Evolutionary conservation across 2,329 filamentous ascomycete genomes (phyloP), one percentile per base, ranked within the genome.

Genomic region (Stagonosporopsis rhizophila): DNA sequence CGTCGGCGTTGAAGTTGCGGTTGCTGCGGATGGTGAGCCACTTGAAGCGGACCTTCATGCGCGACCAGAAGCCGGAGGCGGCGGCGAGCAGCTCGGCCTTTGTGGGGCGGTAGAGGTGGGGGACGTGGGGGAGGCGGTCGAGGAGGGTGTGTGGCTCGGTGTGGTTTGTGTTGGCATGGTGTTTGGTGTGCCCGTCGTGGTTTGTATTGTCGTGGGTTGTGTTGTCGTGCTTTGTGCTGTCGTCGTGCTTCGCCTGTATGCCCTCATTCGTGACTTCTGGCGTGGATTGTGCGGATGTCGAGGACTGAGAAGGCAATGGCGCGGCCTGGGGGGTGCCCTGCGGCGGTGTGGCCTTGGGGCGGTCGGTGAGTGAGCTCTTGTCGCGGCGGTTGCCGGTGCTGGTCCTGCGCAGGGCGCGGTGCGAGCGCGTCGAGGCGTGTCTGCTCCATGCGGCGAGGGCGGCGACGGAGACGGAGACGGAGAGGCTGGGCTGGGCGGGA

Each of bases 21-120:
- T 90, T 91, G 73, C 93, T 96, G 71, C 93, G 84, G 68, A 99
- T 99, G 2, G 95, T 96, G 68, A 95, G 89, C 95, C 95, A 99
- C 77, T 99, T 99, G 80, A 98, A 96, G 37, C 92, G 89, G 22
- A 98, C 90, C 71, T 89, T 92, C 40, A 97, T 77, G 44, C 95
- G 86, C 60, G 96, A 89, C 88, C 92, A 95, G 75, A 98, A 97
- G 1, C 93, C 93, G 20, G 88, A 97, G 32, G 95, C 92, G 4
- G 95, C 94, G 19, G 91, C 89, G 32, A 99, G 82, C 25, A 99
- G 83, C 75, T 99, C 95, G 73, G 97, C 93, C 72, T 96, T 97
- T 7, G 89, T 94, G 5, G 95, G 94, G 19, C 93, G 85, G 79
- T 97, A 85, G 34, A 88, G 75, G 60, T 87, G 92, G 66, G 90